Percentiles rank a stretch among this genome's conserved stretches.
phyloP scores from a whole-genome alignment of 805 yeast species.

The Nakazawaea ambrosiae region DNA sequence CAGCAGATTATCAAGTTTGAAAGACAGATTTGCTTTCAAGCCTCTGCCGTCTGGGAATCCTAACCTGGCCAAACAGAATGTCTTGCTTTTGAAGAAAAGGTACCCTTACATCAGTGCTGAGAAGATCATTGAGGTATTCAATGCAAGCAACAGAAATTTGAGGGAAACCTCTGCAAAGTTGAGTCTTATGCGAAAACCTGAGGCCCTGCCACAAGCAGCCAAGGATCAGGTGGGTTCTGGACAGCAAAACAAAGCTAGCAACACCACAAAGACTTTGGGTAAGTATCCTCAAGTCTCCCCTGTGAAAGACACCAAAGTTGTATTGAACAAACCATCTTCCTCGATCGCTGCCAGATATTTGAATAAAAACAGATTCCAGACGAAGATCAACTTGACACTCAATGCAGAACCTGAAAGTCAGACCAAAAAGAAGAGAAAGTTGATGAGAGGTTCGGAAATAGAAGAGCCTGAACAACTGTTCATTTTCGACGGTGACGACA shows the following conservation, averaged over 20 bases:
- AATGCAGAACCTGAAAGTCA: neutral
- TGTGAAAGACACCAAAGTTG: constrained; percentile 5
- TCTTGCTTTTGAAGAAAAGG: constrained; percentile 22
- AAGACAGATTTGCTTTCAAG: constrained; percentile 35
- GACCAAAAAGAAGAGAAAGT: constrained; percentile 26
- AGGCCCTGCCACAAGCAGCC: constrained; percentile 9
- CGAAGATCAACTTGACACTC: neutral
- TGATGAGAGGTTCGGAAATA: constrained; percentile 27
- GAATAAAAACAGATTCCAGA: neutral
- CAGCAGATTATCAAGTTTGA: constrained; percentile 24
- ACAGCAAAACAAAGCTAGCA: neutral
- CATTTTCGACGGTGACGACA: constrained; percentile 14
- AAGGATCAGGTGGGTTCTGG: neutral
- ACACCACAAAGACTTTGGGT: neutral
- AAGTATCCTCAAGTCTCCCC: neutral
- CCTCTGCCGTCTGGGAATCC: constrained; percentile 7
- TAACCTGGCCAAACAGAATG: constrained; percentile 18
- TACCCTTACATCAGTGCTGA: constrained; percentile 24
- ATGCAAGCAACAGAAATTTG: constrained; percentile 21
- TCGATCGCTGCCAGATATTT: constrained; percentile 11
- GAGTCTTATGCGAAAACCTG: constrained; percentile 17
- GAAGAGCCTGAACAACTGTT: neutral
- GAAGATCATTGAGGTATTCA: constrained; percentile 24
- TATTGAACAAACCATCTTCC: constrained; percentile 7
- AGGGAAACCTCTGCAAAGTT: constrained; percentile 24